Evolutionary conservation across 495 filamentous ascomycete genomes (phyloP).

Genomic region (Cudoniella acicularis): DNA sequence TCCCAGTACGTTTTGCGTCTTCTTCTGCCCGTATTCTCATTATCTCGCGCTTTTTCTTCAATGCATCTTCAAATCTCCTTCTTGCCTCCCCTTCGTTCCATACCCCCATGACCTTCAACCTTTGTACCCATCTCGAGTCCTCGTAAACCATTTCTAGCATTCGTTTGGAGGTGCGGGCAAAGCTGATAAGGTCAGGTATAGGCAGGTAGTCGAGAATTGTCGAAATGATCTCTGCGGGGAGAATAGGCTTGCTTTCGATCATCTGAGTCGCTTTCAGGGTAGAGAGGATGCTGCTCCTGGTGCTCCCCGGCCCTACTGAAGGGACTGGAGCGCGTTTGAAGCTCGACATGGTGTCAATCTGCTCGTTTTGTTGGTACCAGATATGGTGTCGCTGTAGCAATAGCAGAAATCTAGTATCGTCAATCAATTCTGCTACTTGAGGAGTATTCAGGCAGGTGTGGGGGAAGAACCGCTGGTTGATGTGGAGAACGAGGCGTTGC

Average conservation of each 20-base stretch:
- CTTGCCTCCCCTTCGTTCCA: constrained; percentile 92
- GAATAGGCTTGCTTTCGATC: constrained; percentile 64
- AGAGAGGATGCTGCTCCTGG: constrained; percentile 56
- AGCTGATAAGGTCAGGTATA: constrained; percentile 75
- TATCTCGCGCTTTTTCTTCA: constrained; percentile 62
- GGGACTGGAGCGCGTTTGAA: constrained; percentile 57
- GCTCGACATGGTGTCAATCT: constrained; percentile 48
- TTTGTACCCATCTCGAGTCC: constrained; percentile 90
- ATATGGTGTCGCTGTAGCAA: neutral
- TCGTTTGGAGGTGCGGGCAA: constrained; percentile 82
- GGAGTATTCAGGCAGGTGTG: neutral
- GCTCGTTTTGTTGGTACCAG: neutral
- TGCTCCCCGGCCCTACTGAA: constrained; percentile 32
- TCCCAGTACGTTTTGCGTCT: constrained; percentile 36
- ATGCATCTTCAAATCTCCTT: constrained; percentile 67
- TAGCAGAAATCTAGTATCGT: neutral
- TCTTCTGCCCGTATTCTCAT: constrained; percentile 51
- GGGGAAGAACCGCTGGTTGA: neutral
- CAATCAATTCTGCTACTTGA: neutral
- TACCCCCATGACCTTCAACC: constrained; percentile 77
- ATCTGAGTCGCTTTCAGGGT: constrained; percentile 75
- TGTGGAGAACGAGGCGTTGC: neutral
- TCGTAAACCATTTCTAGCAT: constrained; percentile 99
- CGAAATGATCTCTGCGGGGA: constrained; percentile 91
- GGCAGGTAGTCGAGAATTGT: constrained; percentile 86